These are phyloP conservation scores for Yamadazyma sp. DNA, from an alignment of 1,139 yeast species.

Conservation along the genomic window DNA sequence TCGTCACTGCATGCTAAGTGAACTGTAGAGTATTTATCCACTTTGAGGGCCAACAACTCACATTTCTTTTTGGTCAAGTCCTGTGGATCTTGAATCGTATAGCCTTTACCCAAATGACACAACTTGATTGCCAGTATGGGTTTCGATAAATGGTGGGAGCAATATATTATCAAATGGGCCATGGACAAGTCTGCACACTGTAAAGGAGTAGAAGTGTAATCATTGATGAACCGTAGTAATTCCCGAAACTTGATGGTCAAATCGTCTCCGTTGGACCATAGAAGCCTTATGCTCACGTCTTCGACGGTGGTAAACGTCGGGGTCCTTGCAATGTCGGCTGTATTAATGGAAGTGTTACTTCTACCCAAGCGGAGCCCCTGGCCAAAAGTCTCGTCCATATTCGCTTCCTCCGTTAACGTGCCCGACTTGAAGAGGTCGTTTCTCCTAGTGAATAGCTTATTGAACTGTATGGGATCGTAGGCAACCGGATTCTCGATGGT, in stretches of 20 bases:
- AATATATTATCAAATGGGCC: constrained; percentile 22
- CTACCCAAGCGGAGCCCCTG: constrained; percentile 7
- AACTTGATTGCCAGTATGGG: constrained; percentile 18
- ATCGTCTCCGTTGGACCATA: constrained; percentile 6
- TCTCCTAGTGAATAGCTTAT: constrained; percentile 11
- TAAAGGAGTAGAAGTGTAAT: background rate
- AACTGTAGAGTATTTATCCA: constrained; percentile 15
- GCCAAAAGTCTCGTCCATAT: background rate
- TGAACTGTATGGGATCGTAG: constrained; percentile 13
- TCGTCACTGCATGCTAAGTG: constrained; percentile 9
- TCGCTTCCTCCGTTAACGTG: constrained; percentile 14
- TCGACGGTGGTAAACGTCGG: background rate
- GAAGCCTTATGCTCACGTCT: constrained; percentile 2
- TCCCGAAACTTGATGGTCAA: constrained; percentile 3
- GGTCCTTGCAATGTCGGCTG: background rate
- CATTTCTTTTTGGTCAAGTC: constrained; percentile 9
- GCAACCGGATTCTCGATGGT: constrained; percentile 11
- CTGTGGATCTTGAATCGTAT: constrained; percentile 9
- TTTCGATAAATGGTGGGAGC: constrained; percentile 11
- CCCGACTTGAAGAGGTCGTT: constrained; percentile 15
- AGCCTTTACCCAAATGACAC: constrained; percentile 21
- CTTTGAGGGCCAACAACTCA: constrained; percentile 4
- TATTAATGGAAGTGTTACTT: constrained; percentile 4
- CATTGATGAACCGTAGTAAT: constrained; percentile 6
- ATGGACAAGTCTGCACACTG: constrained; percentile 14